A percentile compares a stretch with the other conserved stretches of the same genome.
These are phyloP conservation scores for Cyclaneusma minus DNA, from an alignment of 2,329 filamentous ascomycete species.

Conservation along the genomic window DNA sequence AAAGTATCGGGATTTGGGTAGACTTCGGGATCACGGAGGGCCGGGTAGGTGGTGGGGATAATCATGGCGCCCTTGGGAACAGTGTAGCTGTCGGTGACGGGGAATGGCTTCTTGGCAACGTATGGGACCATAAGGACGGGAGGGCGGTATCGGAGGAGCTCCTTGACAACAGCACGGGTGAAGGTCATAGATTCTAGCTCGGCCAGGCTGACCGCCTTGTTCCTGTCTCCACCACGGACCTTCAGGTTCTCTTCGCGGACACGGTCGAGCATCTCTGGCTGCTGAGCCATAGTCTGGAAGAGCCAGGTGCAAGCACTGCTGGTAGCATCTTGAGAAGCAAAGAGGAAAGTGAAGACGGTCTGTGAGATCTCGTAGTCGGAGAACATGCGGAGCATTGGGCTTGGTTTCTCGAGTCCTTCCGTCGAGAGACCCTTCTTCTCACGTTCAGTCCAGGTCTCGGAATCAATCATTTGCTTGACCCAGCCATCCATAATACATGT, in stretches of 20 bases:
- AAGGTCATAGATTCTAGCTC: constrained; percentile 79
- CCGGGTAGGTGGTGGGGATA: constrained; percentile 78
- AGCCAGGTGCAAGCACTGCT: constrained; percentile 89
- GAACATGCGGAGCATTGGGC: constrained; percentile 71
- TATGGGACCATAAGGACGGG: constrained; percentile 97
- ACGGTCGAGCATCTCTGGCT: constrained; percentile 80
- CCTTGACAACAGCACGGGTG: constrained; percentile 81
- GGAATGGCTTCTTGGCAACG: constrained; percentile 86
- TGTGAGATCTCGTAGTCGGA: constrained; percentile 82
- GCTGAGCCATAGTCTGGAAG: constrained; percentile 86
- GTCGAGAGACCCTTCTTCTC: constrained; percentile 55
- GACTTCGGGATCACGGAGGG: constrained; percentile 81
- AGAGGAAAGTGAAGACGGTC: constrained; percentile 91
- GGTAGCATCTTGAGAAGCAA: constrained; percentile 94
- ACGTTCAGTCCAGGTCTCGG: constrained; percentile 65
- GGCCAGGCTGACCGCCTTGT: constrained; percentile 61
- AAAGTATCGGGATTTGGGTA: constrained; percentile 83
- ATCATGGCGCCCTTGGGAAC: constrained; percentile 92
- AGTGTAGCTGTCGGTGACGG: constrained; percentile 76
- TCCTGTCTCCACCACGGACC: constrained; percentile 57
- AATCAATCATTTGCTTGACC: constrained; percentile 79
- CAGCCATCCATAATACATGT: constrained; percentile 94
- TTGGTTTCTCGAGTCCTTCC: constrained; percentile 63
- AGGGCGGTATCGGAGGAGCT: constrained; percentile 84
- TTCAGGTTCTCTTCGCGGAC: constrained; percentile 81